A percentile compares a stretch with the other conserved stretches of the same genome.
phyloP scores from a whole-genome alignment of 768 basidiomycete genomes.

The Kwoniella mangroviensis region DNA sequence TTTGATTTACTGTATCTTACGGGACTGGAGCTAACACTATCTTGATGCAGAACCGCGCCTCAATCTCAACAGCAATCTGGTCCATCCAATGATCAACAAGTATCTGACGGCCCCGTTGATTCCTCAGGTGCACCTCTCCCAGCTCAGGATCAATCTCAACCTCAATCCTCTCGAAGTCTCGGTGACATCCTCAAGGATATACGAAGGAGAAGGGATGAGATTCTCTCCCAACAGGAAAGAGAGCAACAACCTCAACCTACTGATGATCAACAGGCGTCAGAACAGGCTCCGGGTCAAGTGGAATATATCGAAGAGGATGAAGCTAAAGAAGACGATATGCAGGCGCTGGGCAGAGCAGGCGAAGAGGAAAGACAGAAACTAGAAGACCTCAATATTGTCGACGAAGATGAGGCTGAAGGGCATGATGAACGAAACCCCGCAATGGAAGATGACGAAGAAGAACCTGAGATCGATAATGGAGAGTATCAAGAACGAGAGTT shows the following conservation, averaged over 20 bases:
- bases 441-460: slow-evolving; percentile 39
- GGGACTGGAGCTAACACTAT: background rate
- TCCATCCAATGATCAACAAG: slow-evolving; percentile 47
- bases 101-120: slow-evolving; percentile 56
- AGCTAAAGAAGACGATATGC: slow-evolving; percentile 68
- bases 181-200: slow-evolving; percentile 84
- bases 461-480: slow-evolving; percentile 25
- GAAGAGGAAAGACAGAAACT: slow-evolving; percentile 82
- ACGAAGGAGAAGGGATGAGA: slow-evolving; percentile 80
- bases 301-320: slow-evolving; percentile 78
- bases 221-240: slow-evolving; percentile 59
- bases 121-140: slow-evolving; percentile 47
- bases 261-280: slow-evolving; percentile 31
- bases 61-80: slow-evolving; percentile 46
- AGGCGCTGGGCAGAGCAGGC: slow-evolving; percentile 84
- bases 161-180: slow-evolving; percentile 66
- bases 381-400: slow-evolving; percentile 76
- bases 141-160: slow-evolving; percentile 36
- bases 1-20: background rate
- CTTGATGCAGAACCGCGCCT: slow-evolving; percentile 17
- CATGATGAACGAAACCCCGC: slow-evolving; percentile 31
- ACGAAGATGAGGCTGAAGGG: slow-evolving; percentile 66
- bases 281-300: slow-evolving; percentile 59
- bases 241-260: slow-evolving; percentile 52
- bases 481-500: slow-evolving; percentile 19